Evolutionary conservation across 116 monocot species (phyloP).

Genomic region (Posidonia oceanica): DNA sequence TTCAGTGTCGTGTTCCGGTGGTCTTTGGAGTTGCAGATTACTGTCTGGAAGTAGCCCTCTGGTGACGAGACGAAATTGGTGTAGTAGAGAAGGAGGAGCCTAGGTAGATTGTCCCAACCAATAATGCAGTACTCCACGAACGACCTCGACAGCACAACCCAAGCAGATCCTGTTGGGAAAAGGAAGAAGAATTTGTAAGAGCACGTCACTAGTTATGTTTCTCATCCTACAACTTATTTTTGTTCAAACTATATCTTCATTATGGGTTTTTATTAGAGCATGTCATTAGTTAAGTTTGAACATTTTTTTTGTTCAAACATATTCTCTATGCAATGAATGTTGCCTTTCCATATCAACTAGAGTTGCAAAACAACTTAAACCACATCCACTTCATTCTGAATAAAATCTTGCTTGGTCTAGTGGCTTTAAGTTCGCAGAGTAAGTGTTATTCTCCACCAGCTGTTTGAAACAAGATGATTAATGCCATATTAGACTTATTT

Average conservation of each 20-base stretch:
- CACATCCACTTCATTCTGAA: too few relatives aligned
- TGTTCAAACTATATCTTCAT: neutral
- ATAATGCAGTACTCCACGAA: constrained; percentile 69
- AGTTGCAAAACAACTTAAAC: too few relatives aligned
- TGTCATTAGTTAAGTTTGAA: too few relatives aligned
- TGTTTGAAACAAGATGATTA: too few relatives aligned
- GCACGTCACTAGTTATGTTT: neutral
- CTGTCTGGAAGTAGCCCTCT: constrained; percentile 87
- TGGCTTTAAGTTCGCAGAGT: too few relatives aligned
- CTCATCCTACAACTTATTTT: neutral
- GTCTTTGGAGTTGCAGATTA: constrained; percentile 66
- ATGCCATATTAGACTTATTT: neutral
- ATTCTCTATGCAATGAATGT: too few relatives aligned
- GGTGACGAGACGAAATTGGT: constrained; percentile 91
- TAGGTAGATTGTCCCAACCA: constrained; percentile 87
- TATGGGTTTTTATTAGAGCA: too few relatives aligned
- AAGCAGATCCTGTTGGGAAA: constrained; percentile 64
- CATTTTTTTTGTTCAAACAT: too few relatives aligned
- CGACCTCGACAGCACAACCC: constrained; percentile 65
- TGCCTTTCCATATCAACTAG: too few relatives aligned
- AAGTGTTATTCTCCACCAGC: too few relatives aligned
- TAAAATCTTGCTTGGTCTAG: too few relatives aligned
- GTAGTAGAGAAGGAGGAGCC: constrained; percentile 84
- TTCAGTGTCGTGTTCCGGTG: constrained; percentile 52
- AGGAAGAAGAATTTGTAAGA: neutral